A percentile compares a stretch with the other conserved stretches of the same genome.
phyloP scores from a whole-genome alignment of 331 rosid genomes.

The Acacia pycnantha region DNA sequence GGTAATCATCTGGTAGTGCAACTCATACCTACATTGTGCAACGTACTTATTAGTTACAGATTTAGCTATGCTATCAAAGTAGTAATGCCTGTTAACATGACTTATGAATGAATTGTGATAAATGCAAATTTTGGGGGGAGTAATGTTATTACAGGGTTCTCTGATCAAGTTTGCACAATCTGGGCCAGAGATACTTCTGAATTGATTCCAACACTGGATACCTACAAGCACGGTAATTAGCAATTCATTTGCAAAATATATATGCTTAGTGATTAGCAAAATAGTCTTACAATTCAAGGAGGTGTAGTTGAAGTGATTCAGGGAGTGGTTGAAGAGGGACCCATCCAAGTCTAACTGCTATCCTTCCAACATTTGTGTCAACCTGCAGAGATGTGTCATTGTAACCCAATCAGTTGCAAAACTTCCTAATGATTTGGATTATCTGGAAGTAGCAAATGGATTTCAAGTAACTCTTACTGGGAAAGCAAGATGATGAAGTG shows the following conservation, averaged over 20 bases:
- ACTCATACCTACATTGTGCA: constrained; percentile 69
- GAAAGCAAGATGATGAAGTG: constrained; percentile 95
- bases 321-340: constrained; percentile 97
- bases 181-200: constrained; percentile 98
- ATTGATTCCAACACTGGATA: constrained; percentile 88
- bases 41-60: constrained; percentile 36
- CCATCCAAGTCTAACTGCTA: constrained; percentile 99
- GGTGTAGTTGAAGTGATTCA: constrained; percentile 85
- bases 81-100: neutral
- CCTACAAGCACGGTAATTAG: constrained; percentile 53
- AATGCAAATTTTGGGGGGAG: constrained; percentile 22
- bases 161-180: constrained; percentile 96
- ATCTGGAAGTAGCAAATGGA: constrained; percentile 14
- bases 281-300: constrained; percentile 76
- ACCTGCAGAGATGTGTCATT: constrained; percentile 49
- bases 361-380: constrained; percentile 98
- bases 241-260: neutral
- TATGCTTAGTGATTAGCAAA: constrained; percentile 6
- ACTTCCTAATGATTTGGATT: constrained; percentile 23
- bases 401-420: constrained; percentile 24
- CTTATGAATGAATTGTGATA: neutral
- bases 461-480: constrained; percentile 62
- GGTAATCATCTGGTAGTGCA: constrained; percentile 97
- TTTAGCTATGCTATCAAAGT: constrained; percentile 9
- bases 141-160: constrained; percentile 67